These are phyloP conservation scores for Rhytidiadelphus loreus DNA, from an alignment of 225 moss, liverwort and hornwort species.

Conservation along the genomic window DNA sequence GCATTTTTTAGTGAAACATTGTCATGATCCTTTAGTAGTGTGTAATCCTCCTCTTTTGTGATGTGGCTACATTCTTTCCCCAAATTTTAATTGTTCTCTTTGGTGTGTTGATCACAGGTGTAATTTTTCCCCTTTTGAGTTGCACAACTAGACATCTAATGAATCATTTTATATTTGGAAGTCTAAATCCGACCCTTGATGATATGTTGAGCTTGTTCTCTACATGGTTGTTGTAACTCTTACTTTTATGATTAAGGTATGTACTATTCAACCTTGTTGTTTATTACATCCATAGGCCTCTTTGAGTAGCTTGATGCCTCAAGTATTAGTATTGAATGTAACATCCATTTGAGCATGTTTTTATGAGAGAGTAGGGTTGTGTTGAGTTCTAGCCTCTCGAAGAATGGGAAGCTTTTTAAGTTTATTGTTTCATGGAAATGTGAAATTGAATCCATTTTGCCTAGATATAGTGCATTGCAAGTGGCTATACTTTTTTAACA, in stretches of 20 bases:
- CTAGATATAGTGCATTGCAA: neutral
- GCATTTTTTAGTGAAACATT: neutral
- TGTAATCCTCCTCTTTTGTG: neutral
- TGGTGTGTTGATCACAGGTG: neutral
- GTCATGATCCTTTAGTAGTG: neutral
- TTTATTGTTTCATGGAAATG: too few species aligned
- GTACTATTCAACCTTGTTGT: neutral
- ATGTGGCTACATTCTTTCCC: fast-evolving
- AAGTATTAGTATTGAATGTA: neutral
- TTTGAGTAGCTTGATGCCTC: too few species aligned
- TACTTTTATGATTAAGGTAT: neutral
- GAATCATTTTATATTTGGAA: too few species aligned
- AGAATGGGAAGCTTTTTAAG: neutral
- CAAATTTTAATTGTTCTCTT: neutral
- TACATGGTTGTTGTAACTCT: neutral
- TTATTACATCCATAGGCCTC: too few species aligned
- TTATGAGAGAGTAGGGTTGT: neutral
- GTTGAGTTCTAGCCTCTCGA: neutral
- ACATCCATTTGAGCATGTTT: fast-evolving
- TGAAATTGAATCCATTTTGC: neutral
- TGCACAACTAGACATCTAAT: neutral
- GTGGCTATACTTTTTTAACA: too few species aligned
- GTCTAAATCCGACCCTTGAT: neutral
- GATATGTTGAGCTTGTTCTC: neutral
- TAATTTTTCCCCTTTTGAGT: neutral